phyloP scores from a whole-genome alignment of 108 stramenopile species.

The Aurantiochytrium sp. region DNA sequence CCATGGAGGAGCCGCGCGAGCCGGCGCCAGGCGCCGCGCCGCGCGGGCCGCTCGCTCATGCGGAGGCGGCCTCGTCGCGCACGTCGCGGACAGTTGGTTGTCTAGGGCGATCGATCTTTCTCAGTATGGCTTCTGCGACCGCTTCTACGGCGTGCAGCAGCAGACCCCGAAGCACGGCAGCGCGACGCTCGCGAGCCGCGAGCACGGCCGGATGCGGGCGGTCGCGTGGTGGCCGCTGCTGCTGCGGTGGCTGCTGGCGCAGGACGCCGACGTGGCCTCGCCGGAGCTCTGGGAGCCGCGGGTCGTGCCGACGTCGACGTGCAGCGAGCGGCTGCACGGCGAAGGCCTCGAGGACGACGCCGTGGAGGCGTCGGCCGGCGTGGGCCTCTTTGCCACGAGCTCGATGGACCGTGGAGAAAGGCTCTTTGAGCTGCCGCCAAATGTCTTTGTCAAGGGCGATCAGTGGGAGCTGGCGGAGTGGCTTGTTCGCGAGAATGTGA shows the following conservation, averaged over 20 bases:
- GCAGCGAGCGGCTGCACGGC: background rate
- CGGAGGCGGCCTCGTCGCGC: background rate
- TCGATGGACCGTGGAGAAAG: background rate
- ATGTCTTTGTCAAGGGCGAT: background rate
- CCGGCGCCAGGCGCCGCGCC: background rate
- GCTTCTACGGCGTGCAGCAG: too few species aligned
- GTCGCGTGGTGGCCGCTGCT: background rate
- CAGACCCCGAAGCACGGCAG: too few species aligned
- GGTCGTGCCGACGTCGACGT: background rate
- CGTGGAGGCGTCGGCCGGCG: background rate
- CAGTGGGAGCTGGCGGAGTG: conserved; percentile 11
- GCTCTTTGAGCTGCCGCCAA: background rate
- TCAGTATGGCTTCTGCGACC: too few species aligned
- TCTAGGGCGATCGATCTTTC: too few species aligned
- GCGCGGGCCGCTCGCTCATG: background rate
- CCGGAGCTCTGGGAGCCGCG: conserved; percentile 1
- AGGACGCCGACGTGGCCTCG: background rate
- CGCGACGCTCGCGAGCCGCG: background rate
- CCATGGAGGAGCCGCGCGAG: background rate
- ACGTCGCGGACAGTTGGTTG: too few species aligned
- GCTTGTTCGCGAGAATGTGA: background rate
- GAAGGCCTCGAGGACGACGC: background rate
- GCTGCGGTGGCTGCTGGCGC: background rate
- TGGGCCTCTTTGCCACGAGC: background rate
- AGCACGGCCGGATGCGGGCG: background rate